A percentile compares a stretch with the other conserved stretches of the same genome.
phyloP scores from a whole-genome alignment of 192 early-diverging fungal genomes.

The Glomus cerebriforme region DNA sequence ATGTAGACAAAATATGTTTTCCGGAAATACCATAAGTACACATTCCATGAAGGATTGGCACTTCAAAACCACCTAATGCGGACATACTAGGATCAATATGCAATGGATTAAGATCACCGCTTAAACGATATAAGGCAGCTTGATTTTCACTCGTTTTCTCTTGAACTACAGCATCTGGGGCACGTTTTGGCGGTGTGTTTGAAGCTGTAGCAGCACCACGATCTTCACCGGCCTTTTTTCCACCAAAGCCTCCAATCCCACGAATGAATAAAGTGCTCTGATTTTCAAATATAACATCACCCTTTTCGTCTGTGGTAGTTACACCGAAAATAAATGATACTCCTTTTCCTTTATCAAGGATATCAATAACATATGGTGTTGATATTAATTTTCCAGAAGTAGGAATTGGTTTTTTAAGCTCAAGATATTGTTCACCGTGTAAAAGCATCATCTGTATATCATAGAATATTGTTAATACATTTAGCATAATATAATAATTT shows the following conservation, averaged over 20 bases:
- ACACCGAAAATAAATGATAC: slow-evolving; percentile 80
- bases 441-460: slow-evolving; percentile 92
- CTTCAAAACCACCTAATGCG: slow-evolving; percentile 91
- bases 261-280: slow-evolving; percentile 96
- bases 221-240: slow-evolving; percentile 69
- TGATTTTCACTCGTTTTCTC: slow-evolving; percentile 91
- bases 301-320: slow-evolving; percentile 74
- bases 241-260: slow-evolving; percentile 87
- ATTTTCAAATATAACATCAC: slow-evolving; percentile 77
- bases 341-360: slow-evolving; percentile 98
- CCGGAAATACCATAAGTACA: slow-evolving; percentile 91
- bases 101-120: slow-evolving; percentile 96
- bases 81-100: slow-evolving; percentile 97
- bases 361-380: slow-evolving; percentile 80
- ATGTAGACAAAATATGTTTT: slow-evolving; percentile 84
- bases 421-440: slow-evolving; percentile 98
- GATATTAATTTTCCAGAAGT: slow-evolving; percentile 79
- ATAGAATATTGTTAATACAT: slow-evolving; percentile 33
- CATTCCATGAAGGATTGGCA: slow-evolving; percentile 96
- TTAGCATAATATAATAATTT: background rate
- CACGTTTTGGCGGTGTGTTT: slow-evolving; percentile 80
- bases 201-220: slow-evolving; percentile 77
- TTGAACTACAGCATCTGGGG: slow-evolving; percentile 78
- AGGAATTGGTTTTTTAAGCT: slow-evolving; percentile 84
- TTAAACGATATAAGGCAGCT: slow-evolving; percentile 94